phyloP scores from a whole-genome alignment of 441 rosid species.

The Euphorbia schlechtendalii region DNA sequence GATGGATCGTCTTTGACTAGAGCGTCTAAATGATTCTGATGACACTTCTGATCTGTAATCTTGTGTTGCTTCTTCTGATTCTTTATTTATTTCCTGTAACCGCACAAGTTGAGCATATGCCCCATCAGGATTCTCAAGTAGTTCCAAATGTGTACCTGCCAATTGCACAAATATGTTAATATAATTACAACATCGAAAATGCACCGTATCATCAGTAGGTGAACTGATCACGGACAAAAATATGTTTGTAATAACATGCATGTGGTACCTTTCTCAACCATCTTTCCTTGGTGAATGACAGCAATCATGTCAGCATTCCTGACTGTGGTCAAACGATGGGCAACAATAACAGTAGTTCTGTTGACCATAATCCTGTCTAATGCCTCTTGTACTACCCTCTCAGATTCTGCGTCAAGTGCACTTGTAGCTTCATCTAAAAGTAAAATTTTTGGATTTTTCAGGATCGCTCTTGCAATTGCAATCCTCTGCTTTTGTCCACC shows the following conservation, averaged over 20 bases:
- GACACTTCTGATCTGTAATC: conserved; percentile 22
- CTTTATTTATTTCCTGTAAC: conserved; percentile 40
- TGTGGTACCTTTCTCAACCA: conserved; percentile 61
- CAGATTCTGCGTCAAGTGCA: conserved; percentile 79
- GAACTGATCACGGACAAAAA: neutral
- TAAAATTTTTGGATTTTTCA: conserved; percentile 67
- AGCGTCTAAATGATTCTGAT: conserved; percentile 22
- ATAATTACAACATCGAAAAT: neutral
- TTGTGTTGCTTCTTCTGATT: conserved; percentile 24
- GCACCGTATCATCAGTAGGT: no score
- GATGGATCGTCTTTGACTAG: conserved; percentile 33
- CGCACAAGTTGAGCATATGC: conserved; percentile 55
- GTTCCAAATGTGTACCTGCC: conserved; percentile 65
- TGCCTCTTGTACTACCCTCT: conserved; percentile 75
- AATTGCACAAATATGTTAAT: conserved; percentile 3
- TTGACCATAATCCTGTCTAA: conserved; percentile 69
- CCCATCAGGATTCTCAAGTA: conserved; percentile 52
- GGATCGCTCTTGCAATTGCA: conserved; percentile 80
- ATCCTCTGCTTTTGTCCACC: conserved; percentile 94
- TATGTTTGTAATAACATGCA: neutral
- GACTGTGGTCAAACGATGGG: conserved; percentile 73
- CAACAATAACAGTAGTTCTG: conserved; percentile 70
- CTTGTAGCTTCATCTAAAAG: conserved; percentile 89
- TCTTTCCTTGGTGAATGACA: conserved; percentile 67
- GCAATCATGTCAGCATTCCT: conserved; percentile 61